phyloP scores from a whole-genome alignment of 805 yeast species.

The Lipomyces yamanashiensis region DNA sequence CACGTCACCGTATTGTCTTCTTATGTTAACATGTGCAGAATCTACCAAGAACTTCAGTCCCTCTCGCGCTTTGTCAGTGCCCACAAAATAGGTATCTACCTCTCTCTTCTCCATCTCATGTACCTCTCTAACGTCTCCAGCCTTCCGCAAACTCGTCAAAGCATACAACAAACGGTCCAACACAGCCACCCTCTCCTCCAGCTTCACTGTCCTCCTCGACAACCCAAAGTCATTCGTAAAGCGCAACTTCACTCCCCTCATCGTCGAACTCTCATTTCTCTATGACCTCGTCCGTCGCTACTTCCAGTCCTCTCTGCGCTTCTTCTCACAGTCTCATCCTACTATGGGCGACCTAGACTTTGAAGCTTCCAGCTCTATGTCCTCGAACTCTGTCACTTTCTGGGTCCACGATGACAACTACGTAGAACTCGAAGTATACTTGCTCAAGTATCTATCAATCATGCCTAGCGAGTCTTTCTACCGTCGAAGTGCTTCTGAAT shows the following conservation, averaged over 20 bases:
- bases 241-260: constrained; percentile 62
- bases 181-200: constrained; percentile 43
- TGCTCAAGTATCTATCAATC: constrained; percentile 50
- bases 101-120: constrained; percentile 36
- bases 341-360: constrained; percentile 44
- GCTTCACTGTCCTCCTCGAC: constrained; percentile 45
- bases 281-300: constrained; percentile 54
- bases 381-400: constrained; percentile 49
- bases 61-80: constrained; percentile 71
- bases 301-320: constrained; percentile 30
- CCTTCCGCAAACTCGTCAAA: constrained; percentile 70
- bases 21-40: constrained; percentile 36
- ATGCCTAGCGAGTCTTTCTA: constrained; percentile 34
- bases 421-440: constrained; percentile 56
- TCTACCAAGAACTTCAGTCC: constrained; percentile 61
- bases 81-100: constrained; percentile 61
- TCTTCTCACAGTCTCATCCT: constrained; percentile 22
- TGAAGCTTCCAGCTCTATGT: constrained; percentile 43
- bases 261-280: constrained; percentile 61
- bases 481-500: constrained; percentile 23
- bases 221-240: constrained; percentile 63
- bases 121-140: not conserved
- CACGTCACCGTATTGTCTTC: too few species aligned
- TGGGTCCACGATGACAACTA: constrained; percentile 67
- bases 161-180: constrained; percentile 60